Evolutionary conservation across 1,139 yeast genomes (phyloP).

Genomic region (Hansenula anomala): DNA sequence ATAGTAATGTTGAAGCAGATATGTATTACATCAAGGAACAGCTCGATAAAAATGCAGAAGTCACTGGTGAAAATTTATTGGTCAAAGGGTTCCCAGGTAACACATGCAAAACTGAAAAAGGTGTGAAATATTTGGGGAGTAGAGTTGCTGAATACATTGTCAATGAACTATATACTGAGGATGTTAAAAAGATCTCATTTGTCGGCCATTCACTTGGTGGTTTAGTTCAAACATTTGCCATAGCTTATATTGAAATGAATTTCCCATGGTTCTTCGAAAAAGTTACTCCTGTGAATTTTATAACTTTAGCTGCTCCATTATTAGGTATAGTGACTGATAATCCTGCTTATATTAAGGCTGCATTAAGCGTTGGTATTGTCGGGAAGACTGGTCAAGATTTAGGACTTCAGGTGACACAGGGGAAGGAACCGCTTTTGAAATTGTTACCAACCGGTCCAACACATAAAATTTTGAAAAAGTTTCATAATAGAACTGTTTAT

Average conservation of each 20-base stretch:
- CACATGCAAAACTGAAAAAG: conserved; percentile 86
- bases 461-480: conserved; percentile 56
- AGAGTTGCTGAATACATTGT: conserved; percentile 75
- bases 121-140: conserved; percentile 80
- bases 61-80: conserved; percentile 54
- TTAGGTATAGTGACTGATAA: conserved; percentile 82
- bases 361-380: conserved; percentile 81
- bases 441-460: conserved; percentile 81
- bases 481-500: conserved; percentile 49
- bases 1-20: conserved; percentile 86
- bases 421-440: conserved; percentile 58
- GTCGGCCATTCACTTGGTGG: conserved; percentile 95
- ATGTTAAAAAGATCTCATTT: conserved; percentile 66
- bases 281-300: conserved; percentile 73
- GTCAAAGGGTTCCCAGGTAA: conserved; percentile 84
- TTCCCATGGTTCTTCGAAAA: conserved; percentile 68
- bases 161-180: conserved; percentile 44
- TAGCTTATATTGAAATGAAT: conserved; percentile 70
- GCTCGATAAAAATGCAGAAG: conserved; percentile 49
- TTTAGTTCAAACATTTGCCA: conserved; percentile 81
- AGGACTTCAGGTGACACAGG: conserved; percentile 45
- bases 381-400: conserved; percentile 94
- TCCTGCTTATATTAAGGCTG: conserved; percentile 81
- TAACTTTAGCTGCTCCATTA: conserved; percentile 83
- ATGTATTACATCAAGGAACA: conserved; percentile 82